Evolutionary conservation across 192 early-diverging fungal species (phyloP), one percentile per base, ranked within the genome.

Genomic region (Neocallimastix lanati): DNA sequence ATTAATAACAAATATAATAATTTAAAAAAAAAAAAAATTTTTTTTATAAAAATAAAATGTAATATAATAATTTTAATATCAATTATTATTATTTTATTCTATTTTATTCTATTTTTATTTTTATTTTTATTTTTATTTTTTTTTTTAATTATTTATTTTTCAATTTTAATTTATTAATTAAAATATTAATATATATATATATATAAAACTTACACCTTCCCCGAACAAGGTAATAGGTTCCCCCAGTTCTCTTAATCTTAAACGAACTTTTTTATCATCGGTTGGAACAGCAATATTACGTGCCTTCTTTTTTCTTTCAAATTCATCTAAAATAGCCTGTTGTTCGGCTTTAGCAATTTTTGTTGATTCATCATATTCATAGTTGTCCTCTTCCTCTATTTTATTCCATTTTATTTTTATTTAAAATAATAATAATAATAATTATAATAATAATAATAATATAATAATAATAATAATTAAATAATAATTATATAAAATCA

Each of bases 181-280:
- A n/a, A n/a, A n/a, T n/a, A n/a, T n/a, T n/a, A n/a, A n/a, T n/a
- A n/a, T n/a, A n/a, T n/a, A n/a, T n/a, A n/a, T 33, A 13, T 3
- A n/a, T 29, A 4, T 37, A 37, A 33, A 12, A 79, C 87, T 82
- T 90, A 93, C 93, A 76, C 93, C 97, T 89, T 99, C 97, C 37
- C 91, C 97, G 84, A 99, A 99, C 0, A 96, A 84, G 77, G 95
- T 96, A 81, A 95, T 91, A 2, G 97, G 97, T 77, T 96, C 92
- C 2, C 88, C 90, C 36, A 91, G 83, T 76, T 95, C 92, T 76
- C 95, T 86, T 40, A 99, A 86, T 76, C 87, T 84, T 67, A 85
- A 85, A 25, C 93, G 83, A 25, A 99, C 96, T 58, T 89, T 85
- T 18, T 82, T 81, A 84, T 99, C 97, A 50, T 95, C 92, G 13